Evolutionary conservation across 2,329 filamentous ascomycete species (phyloP), one percentile per base, ranked within the genome.

Genomic region (Epichloe gansuensis): DNA sequence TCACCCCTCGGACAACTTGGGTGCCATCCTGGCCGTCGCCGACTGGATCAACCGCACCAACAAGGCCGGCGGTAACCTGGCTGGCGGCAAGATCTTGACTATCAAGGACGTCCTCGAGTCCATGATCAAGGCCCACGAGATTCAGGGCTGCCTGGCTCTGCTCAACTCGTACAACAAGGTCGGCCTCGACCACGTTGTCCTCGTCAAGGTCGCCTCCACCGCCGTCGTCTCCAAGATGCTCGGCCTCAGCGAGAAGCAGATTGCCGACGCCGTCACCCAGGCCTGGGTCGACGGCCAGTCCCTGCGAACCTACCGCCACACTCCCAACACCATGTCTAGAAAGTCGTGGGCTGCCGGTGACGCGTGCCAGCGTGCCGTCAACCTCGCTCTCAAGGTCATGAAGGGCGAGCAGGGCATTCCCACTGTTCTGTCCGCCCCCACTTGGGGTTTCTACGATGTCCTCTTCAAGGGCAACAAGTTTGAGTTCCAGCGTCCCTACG

Each of bases 141-240:
- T 98, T 65, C 93, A 98, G 78, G 93, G 93, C 63, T 94, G 91
- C 72, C 77, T 98, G 69, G 93, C 93, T 53, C 81, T 98, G 54
- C 85, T 97, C 73, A 98, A 98, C 81, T 95, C 90, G 51, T 97
- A 85, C 83, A 98, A 98, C 82, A 95, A 91, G 76, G 93, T 97
- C 68, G 93, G 93, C 55, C 78, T 98, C 55, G 93, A 98, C 75
- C 93, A 98, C 73, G 93, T 98, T 58, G 88, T 97, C 52, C 80
- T 97, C 54, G 93, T 98, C 77, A 98, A 98, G 81, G 89, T 97
- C 58, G 93, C 93, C 59, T 93, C 87, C 58, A 85, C 93, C 28
- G 91, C 93, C 55, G 93, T 97, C 43, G 88, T 96, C 57, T 88
- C 91, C 63, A 91, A 95, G 74, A 86, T 98, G 85, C 81, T 98